Base-by-base conservation (phyloP, 2,329 filamentous ascomycete species). In the Fusarium nisikadoi region DNA sequence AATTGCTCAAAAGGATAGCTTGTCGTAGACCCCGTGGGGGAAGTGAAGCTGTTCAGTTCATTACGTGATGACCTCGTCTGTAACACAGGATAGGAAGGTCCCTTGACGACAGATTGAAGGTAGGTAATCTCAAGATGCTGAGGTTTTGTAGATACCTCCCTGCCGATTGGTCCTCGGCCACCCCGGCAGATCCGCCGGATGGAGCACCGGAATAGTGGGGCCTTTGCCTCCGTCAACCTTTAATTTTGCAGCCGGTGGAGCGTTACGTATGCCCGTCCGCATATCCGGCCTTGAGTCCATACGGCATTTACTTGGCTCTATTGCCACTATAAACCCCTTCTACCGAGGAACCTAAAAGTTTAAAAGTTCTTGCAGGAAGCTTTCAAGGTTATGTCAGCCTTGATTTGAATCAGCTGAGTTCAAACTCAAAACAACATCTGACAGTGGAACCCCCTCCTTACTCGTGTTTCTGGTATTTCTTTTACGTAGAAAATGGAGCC, bases 401-500 rank as follows among this genome's bases (percentile, higher is more conserved):
- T 33, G 31, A 36, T 39, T 39, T 29, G 9, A 43, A 46, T 65
- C 65, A 57, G 46, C 20, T 46, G 27, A n/a, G 8, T 5, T 8
- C 12, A 20, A 27, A 29, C 3, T 8, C 12, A 20, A 27, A 29
- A 41, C 19, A 47, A 53, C 19, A 36, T 23, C 41, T 49, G 54
- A 53, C 54, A 56, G 46, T 69, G 64, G 70, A 59, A 17, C 39
- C 52, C 42, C 13, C 23, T 27, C 27, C 58, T 27, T 59, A 60
- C 57, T 71, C 66, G 54, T 23, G 14, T 14, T 33, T 72, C 62
- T 70, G 61, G 72, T 7, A 38, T 74, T 74, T 74, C 68, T 74
- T 72, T 74, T 74, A 74, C 71, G 71, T 74, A 73, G 62, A 68
- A 70, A 61, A 73, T 73, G 71, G 71, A 72, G 65, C 49, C 62